Evolutionary conservation across 371 early-diverging fungal genomes (phyloP).

Genomic region (Paraphysoderma sedebokerense): DNA sequence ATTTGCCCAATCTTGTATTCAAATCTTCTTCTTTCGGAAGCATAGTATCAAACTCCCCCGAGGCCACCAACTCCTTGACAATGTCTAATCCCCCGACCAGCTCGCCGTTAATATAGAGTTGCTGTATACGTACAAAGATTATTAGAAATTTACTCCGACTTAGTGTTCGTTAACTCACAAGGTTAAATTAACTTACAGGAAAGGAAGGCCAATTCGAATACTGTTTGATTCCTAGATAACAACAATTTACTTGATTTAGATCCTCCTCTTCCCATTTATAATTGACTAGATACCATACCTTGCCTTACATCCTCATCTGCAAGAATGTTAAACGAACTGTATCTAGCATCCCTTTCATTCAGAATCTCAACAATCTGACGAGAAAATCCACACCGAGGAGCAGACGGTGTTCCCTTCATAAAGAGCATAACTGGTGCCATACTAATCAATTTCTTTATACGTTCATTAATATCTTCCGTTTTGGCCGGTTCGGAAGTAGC

Average conservation of each 20-base stretch:
- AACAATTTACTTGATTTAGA: not conserved
- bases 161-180: not conserved
- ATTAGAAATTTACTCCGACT: not conserved
- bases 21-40: constrained; percentile 54
- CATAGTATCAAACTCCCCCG: constrained; percentile 54
- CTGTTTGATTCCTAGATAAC: constrained; percentile 39
- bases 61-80: constrained; percentile 60
- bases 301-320: constrained; percentile 72
- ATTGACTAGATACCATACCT: constrained; percentile 15
- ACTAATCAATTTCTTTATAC: constrained; percentile 46
- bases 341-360: constrained; percentile 37
- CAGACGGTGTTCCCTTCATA: constrained; percentile 81
- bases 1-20: constrained; percentile 43
- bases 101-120: constrained; percentile 63
- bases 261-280: not conserved
- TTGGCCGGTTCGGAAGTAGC: not conserved
- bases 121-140: not conserved
- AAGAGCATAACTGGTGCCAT: constrained; percentile 69
- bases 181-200: constrained; percentile 38
- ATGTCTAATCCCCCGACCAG: constrained; percentile 84
- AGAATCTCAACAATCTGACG: constrained; percentile 49
- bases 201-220: constrained; percentile 83
- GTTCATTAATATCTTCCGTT: constrained; percentile 36
- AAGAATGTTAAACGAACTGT: constrained; percentile 75
- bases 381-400: constrained; percentile 60